Conservation (phyloP, 371 early-diverging fungal genomes). For the Apophysomyces sp. region DNA sequence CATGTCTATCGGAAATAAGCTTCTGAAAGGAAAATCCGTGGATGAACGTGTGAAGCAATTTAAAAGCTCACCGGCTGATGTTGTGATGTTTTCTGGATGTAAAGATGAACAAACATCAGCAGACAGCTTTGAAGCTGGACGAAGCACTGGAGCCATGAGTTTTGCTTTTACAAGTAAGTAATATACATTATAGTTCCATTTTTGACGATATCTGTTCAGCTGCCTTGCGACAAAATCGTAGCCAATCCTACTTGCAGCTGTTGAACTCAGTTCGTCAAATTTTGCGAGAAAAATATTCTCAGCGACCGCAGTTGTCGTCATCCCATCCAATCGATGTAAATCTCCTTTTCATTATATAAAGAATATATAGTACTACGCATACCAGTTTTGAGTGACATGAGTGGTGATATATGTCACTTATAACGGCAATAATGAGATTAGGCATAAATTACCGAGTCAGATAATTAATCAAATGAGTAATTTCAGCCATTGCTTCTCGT, state of each 20-base stretch:
- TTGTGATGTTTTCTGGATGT: constrained; percentile 88
- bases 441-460: too few relatives aligned
- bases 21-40: constrained; percentile 36
- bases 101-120: constrained; percentile 91
- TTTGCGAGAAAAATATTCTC: constrained; percentile 69
- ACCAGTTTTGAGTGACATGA: too few relatives aligned
- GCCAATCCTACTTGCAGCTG: constrained; percentile 74
- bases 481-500: too few relatives aligned
- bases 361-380: too few relatives aligned
- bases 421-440: too few relatives aligned
- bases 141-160: constrained; percentile 86
- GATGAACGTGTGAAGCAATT: constrained; percentile 37
- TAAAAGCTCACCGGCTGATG: constrained; percentile 72
- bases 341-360: constrained; percentile 68
- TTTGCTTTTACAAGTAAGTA: constrained; percentile 68
- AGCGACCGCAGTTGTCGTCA: constrained; percentile 83
- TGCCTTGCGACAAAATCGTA: constrained; percentile 57
- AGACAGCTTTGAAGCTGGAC: constrained; percentile 67
- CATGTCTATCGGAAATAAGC: constrained; percentile 41
- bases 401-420: too few relatives aligned
- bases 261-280: constrained; percentile 70
- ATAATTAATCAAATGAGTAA: too few relatives aligned
- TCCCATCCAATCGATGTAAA: constrained; percentile 80
- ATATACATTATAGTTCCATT: background rate
- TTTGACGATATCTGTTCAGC: constrained; percentile 11